These are phyloP conservation scores for Albugo laibachii DNA, from an alignment of 352 stramenopile genomes.

Conservation along the genomic window DNA sequence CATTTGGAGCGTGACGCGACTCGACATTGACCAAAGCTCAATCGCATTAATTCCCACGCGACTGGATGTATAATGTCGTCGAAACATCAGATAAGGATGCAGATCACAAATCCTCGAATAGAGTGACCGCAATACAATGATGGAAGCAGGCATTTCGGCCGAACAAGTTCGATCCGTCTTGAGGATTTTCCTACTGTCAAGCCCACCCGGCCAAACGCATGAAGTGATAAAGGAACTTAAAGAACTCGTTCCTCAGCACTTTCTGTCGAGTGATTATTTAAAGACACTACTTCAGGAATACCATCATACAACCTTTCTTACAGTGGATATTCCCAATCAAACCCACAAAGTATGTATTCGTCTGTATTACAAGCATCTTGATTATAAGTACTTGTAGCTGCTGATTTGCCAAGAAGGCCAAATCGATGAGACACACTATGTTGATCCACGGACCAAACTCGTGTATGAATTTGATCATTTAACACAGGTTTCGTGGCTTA, in stretches of 20 bases:
- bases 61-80: too few species aligned
- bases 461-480: slow-evolving; percentile 79
- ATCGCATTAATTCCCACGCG: too few species aligned
- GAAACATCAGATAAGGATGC: too few species aligned
- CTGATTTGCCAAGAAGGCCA: slow-evolving; percentile 65
- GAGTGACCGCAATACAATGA: too few species aligned
- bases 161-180: too few species aligned
- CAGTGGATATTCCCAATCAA: slow-evolving; percentile 44
- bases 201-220: slow-evolving; percentile 75
- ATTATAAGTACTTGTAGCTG: slow-evolving; percentile 16
- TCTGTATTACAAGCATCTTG: background rate
- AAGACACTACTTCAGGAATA: slow-evolving; percentile 54
- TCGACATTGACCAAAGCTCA: too few species aligned
- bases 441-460: slow-evolving; percentile 53
- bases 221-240: slow-evolving; percentile 70
- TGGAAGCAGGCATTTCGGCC: too few species aligned
- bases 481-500: slow-evolving; percentile 20
- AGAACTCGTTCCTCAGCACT: slow-evolving; percentile 48
- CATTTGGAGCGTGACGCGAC: too few species aligned
- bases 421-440: slow-evolving; percentile 66
- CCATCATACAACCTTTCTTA: slow-evolving; percentile 48
- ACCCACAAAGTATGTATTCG: slow-evolving; percentile 39
- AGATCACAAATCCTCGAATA: too few species aligned
- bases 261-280: slow-evolving; percentile 53
- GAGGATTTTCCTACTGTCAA: slow-evolving; percentile 64